These are phyloP conservation scores for Salvia splendens DNA, from an alignment of 257 asterid genomes.

Conservation along the genomic window DNA sequence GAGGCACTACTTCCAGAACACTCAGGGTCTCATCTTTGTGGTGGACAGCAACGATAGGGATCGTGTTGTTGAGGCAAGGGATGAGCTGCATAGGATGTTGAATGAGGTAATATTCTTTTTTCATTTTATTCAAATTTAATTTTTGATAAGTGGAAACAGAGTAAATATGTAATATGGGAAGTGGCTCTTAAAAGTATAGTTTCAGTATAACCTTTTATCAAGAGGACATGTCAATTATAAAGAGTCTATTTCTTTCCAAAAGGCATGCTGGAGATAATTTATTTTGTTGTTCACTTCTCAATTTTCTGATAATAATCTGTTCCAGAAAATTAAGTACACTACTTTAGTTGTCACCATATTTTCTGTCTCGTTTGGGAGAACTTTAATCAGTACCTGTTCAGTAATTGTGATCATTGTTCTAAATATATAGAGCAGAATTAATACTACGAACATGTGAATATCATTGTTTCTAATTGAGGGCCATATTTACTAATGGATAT, in stretches of 20 bases:
- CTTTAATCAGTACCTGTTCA: neutral
- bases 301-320: neutral
- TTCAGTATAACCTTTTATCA: neutral
- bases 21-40: constrained; percentile 91
- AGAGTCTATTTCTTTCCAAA: neutral
- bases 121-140: neutral
- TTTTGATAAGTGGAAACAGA: neutral
- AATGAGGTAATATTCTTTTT: constrained; percentile 60
- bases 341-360: neutral
- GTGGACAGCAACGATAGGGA: constrained; percentile 97
- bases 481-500: neutral
- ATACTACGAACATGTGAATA: constrained; percentile 1
- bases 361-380: neutral
- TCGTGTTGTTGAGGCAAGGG: constrained; percentile 93
- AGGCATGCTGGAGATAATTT: neutral
- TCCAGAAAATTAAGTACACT: neutral
- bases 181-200: neutral
- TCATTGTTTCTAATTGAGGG: neutral
- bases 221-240: neutral
- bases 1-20: constrained; percentile 98
- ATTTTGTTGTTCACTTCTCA: neutral
- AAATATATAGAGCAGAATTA: neutral
- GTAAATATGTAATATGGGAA: neutral
- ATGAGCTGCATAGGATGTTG: constrained; percentile 94
- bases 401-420: neutral